These are phyloP conservation scores for Aspergillus proliferans DNA, from an alignment of 2,329 filamentous ascomycete genomes.

Conservation along the genomic window DNA sequence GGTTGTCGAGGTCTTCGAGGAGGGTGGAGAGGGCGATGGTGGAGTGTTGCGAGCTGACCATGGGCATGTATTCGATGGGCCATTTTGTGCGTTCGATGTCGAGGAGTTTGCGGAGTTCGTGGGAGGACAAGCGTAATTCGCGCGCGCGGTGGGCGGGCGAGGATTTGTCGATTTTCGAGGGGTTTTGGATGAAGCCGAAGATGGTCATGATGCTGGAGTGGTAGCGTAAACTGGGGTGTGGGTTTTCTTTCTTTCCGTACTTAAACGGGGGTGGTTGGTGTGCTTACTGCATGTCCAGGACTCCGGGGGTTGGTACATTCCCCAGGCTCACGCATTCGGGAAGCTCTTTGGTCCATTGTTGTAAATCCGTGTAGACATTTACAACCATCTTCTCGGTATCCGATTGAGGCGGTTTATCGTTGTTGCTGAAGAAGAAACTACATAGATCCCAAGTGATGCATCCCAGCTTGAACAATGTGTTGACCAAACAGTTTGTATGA, in stretches of 20 bases:
- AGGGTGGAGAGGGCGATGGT: conserved; percentile 17
- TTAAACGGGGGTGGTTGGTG: neutral
- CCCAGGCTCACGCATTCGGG: conserved; percentile 7
- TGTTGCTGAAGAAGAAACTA: conserved; percentile 6
- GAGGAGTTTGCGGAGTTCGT: conserved; percentile 14
- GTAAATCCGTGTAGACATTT: conserved; percentile 4
- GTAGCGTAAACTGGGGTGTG: conserved; percentile 23
- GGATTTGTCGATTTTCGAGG: conserved; percentile 3
- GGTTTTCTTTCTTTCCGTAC: neutral
- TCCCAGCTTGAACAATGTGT: neutral
- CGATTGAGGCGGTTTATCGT: conserved; percentile 1
- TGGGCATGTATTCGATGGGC: conserved; percentile 19
- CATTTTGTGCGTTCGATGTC: conserved; percentile 14
- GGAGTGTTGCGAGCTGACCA: conserved; percentile 18
- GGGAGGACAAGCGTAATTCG: conserved; percentile 1
- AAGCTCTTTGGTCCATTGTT: conserved; percentile 6
- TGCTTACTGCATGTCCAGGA: conserved; percentile 3
- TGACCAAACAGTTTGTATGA: conserved; percentile 6
- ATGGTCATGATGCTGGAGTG: conserved; percentile 21
- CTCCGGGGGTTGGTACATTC: neutral
- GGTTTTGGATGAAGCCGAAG: conserved; percentile 14
- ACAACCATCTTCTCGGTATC: conserved; percentile 3
- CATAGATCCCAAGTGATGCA: conserved; percentile 1
- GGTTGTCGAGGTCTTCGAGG: conserved; percentile 11
- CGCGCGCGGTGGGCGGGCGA: conserved; percentile 8